These are phyloP conservation scores for Phycomyces blakesleeanus DNA, from an alignment of 192 early-diverging fungal genomes.

Conservation along the genomic window DNA sequence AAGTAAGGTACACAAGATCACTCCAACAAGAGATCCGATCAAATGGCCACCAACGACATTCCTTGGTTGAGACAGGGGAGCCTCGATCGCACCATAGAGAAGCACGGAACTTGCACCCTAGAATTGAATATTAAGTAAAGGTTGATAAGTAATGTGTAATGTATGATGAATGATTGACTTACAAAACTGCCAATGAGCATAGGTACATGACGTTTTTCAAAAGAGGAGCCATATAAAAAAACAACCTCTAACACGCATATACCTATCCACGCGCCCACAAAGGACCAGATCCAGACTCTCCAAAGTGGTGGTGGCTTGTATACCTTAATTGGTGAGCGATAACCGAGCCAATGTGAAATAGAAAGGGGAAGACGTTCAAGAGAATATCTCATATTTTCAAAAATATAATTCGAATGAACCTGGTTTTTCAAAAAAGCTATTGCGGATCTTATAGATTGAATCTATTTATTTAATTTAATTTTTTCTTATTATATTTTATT, in stretches of 20 bases:
- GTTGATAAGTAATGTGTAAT: no score
- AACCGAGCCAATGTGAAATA: conserved; percentile 21
- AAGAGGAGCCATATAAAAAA: conserved; percentile 11
- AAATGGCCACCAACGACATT: conserved; percentile 46
- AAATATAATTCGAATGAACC: not conserved
- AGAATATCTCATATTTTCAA: not conserved
- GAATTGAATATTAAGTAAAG: conserved; percentile 10
- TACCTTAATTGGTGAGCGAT: conserved; percentile 1
- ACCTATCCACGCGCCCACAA: conserved; percentile 25
- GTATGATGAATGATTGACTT: conserved; percentile 16
- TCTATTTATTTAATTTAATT: no score
- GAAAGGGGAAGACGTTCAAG: conserved; percentile 6
- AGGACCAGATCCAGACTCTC: conserved; percentile 28
- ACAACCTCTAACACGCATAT: conserved; percentile 25
- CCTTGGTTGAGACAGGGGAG: conserved; percentile 58
- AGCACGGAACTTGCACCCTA: conserved; percentile 60
- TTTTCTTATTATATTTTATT: no score
- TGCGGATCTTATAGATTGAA: not conserved
- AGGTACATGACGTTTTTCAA: conserved; percentile 15
- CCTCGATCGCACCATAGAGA: conserved; percentile 56
- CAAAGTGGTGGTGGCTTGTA: conserved; percentile 7
- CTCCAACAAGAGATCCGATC: conserved; percentile 40
- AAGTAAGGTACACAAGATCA: conserved; percentile 41
- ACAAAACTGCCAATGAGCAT: conserved; percentile 33
- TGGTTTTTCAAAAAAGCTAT: no score